Evolutionary conservation across 2,329 filamentous ascomycete species (phyloP).

Genomic region (Didymella pinodella): DNA sequence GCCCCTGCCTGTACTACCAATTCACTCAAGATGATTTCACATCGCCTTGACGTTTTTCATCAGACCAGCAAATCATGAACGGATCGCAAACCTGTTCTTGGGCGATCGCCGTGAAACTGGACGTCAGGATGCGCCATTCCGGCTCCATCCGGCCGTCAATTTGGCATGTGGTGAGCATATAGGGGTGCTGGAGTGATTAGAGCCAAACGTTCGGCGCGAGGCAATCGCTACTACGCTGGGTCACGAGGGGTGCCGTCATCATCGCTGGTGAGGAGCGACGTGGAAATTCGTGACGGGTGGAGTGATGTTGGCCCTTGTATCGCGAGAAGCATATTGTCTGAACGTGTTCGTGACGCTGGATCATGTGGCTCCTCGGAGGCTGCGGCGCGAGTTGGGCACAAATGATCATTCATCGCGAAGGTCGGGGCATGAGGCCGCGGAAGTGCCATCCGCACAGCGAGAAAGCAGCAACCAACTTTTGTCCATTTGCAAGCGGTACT

Average conservation of each 20-base stretch:
- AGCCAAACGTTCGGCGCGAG: conserved; percentile 4
- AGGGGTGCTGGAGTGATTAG: not conserved
- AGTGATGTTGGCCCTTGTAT: not conserved
- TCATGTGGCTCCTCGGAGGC: not conserved
- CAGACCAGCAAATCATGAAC: not conserved
- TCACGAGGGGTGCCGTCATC: conserved; percentile 1
- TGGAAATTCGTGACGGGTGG: not conserved
- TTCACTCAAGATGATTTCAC: conserved; percentile 11
- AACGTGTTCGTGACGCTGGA: not conserved
- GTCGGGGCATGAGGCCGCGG: not conserved
- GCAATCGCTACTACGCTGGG: conserved; percentile 9
- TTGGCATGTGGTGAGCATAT: conserved; percentile 2
- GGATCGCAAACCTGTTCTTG: not conserved
- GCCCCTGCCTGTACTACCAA: conserved; percentile 9
- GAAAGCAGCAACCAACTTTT: not conserved
- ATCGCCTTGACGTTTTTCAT: not conserved
- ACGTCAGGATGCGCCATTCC: conserved; percentile 5
- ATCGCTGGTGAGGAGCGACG: not conserved
- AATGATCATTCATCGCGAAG: not conserved
- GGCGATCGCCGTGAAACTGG: not conserved
- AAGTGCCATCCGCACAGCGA: not conserved
- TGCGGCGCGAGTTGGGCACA: not conserved
- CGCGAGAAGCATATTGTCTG: not conserved
- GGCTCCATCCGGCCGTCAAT: conserved; percentile 11
- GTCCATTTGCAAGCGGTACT: not conserved